A percentile compares a stretch with the other conserved stretches of the same genome.
phyloP scores from a whole-genome alignment of 257 asterid species.

The Leonotis leonurus region DNA sequence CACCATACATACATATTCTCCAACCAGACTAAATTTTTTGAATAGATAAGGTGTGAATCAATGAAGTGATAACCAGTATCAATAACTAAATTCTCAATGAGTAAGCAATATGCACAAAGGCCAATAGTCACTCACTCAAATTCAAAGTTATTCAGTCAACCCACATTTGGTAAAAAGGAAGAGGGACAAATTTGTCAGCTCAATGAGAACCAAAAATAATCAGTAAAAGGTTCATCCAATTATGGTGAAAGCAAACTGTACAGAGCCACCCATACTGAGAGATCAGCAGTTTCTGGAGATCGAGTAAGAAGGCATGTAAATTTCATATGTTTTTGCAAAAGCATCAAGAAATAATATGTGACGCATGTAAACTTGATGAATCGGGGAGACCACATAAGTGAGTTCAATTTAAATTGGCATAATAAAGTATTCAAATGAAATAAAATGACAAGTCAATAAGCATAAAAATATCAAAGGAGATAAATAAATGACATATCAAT shows the following conservation, averaged over 20 bases:
- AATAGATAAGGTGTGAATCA: neutral
- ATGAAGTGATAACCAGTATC: neutral
- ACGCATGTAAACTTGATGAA: neutral
- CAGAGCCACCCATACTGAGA: neutral
- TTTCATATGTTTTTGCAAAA: neutral
- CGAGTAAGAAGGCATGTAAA: neutral
- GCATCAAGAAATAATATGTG: neutral
- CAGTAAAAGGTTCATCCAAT: neutral
- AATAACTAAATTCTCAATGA: constrained; percentile 1
- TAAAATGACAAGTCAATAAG: too few relatives aligned
- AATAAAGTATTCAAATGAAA: neutral
- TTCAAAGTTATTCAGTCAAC: neutral
- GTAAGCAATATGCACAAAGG: constrained; percentile 3
- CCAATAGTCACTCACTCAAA: neutral
- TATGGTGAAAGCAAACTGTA: constrained; percentile 5
- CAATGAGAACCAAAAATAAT: neutral
- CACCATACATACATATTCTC: constrained; percentile 8
- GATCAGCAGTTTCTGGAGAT: neutral
- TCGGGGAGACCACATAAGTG: neutral
- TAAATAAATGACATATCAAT: neutral
- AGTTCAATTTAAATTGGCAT: neutral
- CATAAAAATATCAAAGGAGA: neutral
- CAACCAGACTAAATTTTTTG: constrained; percentile 5
- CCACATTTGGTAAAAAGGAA: neutral
- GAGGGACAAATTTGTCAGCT: neutral